These are phyloP conservation scores for Paraphoma sp. DNA, from an alignment of 2,329 filamentous ascomycete species.

Conservation along the genomic window DNA sequence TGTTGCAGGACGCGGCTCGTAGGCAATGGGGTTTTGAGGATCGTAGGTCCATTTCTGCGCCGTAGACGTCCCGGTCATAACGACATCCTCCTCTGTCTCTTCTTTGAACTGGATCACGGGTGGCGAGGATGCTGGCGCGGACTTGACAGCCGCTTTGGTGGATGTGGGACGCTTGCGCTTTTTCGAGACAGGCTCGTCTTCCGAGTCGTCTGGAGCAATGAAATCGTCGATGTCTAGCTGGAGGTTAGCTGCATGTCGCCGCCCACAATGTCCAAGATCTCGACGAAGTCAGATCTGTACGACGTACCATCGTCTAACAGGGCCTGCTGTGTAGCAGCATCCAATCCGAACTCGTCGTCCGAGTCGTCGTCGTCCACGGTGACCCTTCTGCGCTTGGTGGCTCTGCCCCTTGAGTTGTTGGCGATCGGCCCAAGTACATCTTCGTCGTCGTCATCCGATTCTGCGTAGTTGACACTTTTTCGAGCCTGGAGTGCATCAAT, in stretches of 20 bases:
- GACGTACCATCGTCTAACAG: constrained; percentile 60
- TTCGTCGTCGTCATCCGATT: constrained; percentile 78
- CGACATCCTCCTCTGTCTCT: constrained; percentile 61
- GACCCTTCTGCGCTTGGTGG: constrained; percentile 66
- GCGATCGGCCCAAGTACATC: constrained; percentile 69
- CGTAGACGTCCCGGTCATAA: constrained; percentile 68
- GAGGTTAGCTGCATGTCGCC: background rate
- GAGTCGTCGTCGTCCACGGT: constrained; percentile 68
- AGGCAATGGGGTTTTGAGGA: constrained; percentile 62
- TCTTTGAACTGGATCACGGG: constrained; percentile 46
- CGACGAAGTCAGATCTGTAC: background rate
- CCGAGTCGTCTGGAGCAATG: constrained; percentile 84
- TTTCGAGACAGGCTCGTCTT: constrained; percentile 69
- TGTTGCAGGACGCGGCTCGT: constrained; percentile 54
- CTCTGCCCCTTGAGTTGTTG: constrained; percentile 51
- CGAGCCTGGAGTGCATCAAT: constrained; percentile 57
- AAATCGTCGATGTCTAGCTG: constrained; percentile 81
- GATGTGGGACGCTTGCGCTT: constrained; percentile 71
- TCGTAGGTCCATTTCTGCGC: constrained; percentile 84
- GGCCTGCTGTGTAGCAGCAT: constrained; percentile 62
- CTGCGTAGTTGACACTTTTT: constrained; percentile 79
- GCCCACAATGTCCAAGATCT: background rate
- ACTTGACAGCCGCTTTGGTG: constrained; percentile 68
- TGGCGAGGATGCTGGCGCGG: constrained; percentile 53
- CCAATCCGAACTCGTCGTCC: constrained; percentile 71